Evolutionary conservation across 768 basidiomycete genomes (phyloP).

Genomic region (Hemileccinum rubropunctum): DNA sequence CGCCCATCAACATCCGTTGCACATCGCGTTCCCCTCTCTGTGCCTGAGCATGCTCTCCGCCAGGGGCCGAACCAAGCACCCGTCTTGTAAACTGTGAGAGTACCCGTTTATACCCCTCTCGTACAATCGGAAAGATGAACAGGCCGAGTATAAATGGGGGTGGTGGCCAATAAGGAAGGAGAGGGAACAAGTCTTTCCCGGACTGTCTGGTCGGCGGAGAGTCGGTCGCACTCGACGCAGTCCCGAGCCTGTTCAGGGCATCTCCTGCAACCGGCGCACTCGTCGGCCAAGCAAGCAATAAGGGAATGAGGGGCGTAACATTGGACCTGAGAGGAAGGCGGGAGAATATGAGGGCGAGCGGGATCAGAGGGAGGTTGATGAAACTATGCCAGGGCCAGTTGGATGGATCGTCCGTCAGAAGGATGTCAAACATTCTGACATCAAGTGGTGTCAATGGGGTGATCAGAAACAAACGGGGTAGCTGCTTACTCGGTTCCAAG

Average conservation of each 20-base stretch:
- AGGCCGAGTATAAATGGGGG: constrained; percentile 56
- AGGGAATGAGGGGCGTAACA: constrained; percentile 22
- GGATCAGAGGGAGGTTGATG: constrained; percentile 71
- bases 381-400: constrained; percentile 79
- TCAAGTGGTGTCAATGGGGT: background rate
- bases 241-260: background rate
- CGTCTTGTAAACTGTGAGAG: constrained; percentile 41
- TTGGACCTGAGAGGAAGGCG: constrained; percentile 43
- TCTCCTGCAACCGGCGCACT: constrained; percentile 23
- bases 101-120: constrained; percentile 41
- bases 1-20: constrained; percentile 25
- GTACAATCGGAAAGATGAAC: constrained; percentile 48
- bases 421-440: constrained; percentile 55
- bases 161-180: constrained; percentile 52
- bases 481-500: constrained; percentile 60
- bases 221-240: background rate
- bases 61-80: constrained; percentile 39
- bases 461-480: background rate
- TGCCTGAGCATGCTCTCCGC: constrained; percentile 12
- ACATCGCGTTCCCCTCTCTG: constrained; percentile 14
- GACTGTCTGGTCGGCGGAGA: background rate
- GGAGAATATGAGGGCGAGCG: constrained; percentile 62
- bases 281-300: constrained; percentile 30
- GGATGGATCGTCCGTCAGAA: constrained; percentile 64
- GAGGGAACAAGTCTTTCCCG: constrained; percentile 21